Evolutionary conservation across 805 yeast genomes (phyloP), one percentile per base, ranked within the genome.

Genomic region (Cyberlindnera saturnus): DNA sequence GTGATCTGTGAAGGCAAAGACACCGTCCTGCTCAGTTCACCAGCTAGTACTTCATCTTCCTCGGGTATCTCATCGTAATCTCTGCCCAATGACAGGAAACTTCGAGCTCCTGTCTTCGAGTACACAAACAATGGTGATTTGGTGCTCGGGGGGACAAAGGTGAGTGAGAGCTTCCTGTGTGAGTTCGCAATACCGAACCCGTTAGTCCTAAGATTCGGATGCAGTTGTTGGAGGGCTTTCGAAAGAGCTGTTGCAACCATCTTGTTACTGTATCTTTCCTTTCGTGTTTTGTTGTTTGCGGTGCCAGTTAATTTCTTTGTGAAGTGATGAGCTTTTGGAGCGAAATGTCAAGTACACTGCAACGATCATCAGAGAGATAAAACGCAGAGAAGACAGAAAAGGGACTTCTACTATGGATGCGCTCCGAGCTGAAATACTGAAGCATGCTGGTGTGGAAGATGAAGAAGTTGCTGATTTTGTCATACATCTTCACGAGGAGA

Each of bases 391-490:
- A n/a, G 16, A 23, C n/a, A 8, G 11, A 10, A 23, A 23, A 23
- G 28, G 41, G 33, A 5, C 41, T 42, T 1, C 29, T 53, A 10
- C 2, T 9, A 23, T 23, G 28, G 28, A 23, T 23, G 28, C 15
- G 11, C 23, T 36, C 26, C 42, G 42, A 40, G 28, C 36, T 35
- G 45, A 53, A 32, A 55, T 65, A 29, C 42, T 48, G 6, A 36
- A 42, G 14, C 44, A 57, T 9, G 44, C 61, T 1, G 75, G 71
- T 8, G 56, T 65, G 4, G 62, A 65, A 32, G 81, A 77, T 43
- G 60, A 57, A 32, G 61, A 66, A 6, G 63, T 75, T 18, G 73
- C 78, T 1, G 75, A 73, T 45, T 75, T 71, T 51, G 60, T 79
- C 5, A 44, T 69, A 13, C 66, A 67, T 44, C 51, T 78, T 8